These are phyloP conservation scores for Phytomonas sp. DNA, from an alignment of 208 protist species.

Conservation along the genomic window DNA sequence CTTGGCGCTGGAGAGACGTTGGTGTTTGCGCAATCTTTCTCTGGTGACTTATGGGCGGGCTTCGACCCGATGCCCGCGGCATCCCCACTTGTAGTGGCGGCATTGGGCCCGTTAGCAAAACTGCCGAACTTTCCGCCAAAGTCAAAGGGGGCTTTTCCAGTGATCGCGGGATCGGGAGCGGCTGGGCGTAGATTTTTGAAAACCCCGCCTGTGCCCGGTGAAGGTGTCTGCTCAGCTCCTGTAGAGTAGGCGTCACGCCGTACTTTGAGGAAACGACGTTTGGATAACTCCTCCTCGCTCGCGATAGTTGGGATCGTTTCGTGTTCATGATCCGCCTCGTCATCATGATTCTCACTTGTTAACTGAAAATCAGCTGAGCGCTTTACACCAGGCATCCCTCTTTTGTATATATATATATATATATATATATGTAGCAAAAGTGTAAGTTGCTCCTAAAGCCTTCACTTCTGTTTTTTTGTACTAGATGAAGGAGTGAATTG, in stretches of 20 bases:
- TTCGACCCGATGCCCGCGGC: slow-evolving; percentile 4
- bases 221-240: slow-evolving; percentile 7
- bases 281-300: slow-evolving; percentile 41
- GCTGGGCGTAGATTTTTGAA: slow-evolving; percentile 32
- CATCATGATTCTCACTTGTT: slow-evolving; percentile 24
- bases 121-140: slow-evolving; percentile 10
- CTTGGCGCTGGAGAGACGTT: neutral
- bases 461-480: neutral
- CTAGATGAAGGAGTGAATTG: neutral
- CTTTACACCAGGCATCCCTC: slow-evolving; percentile 17
- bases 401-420: too few relatives aligned
- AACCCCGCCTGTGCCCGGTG: slow-evolving; percentile 14
- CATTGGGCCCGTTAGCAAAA: neutral
- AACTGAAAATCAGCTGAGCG: slow-evolving; percentile 28
- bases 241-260: slow-evolving; percentile 13
- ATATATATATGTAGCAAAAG: slow-evolving; percentile 4
- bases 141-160: slow-evolving; percentile 16
- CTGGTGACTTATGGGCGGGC: neutral
- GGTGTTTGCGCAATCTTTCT: neutral
- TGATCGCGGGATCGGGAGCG: slow-evolving; percentile 5
- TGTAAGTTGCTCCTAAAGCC: neutral
- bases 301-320: slow-evolving; percentile 46
- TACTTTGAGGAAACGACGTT: slow-evolving; percentile 58
- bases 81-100: neutral
- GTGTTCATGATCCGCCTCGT: slow-evolving; percentile 27